phyloP scores from a whole-genome alignment of 768 basidiomycete species.

The Pleurotus tuber-regium region DNA sequence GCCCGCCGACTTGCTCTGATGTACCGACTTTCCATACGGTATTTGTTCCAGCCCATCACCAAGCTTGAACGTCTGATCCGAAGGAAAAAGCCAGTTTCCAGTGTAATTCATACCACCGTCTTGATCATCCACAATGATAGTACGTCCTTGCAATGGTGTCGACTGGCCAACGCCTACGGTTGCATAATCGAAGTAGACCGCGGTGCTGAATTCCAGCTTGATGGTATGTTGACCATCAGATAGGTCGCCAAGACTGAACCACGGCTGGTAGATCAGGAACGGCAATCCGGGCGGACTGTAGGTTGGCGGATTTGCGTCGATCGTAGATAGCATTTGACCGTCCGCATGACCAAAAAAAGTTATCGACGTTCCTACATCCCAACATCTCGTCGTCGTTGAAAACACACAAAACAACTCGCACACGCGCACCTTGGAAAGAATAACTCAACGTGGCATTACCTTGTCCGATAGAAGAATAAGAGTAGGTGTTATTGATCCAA shows the following conservation, averaged over 20 bases:
- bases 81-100: slow-evolving; percentile 30
- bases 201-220: slow-evolving; percentile 22
- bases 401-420: background rate
- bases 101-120: slow-evolving; percentile 27
- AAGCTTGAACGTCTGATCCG: slow-evolving; percentile 24
- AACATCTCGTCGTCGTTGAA: background rate
- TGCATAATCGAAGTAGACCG: slow-evolving; percentile 34
- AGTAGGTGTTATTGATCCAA: background rate
- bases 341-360: slow-evolving; percentile 1
- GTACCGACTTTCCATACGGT: slow-evolving; percentile 26
- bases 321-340: background rate
- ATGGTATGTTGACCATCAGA: slow-evolving; percentile 36
- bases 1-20: slow-evolving; percentile 35
- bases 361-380: slow-evolving; percentile 1
- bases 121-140: slow-evolving; percentile 36
- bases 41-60: slow-evolving; percentile 16
- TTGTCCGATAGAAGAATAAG: background rate
- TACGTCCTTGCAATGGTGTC: slow-evolving; percentile 31
- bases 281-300: background rate
- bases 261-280: background rate
- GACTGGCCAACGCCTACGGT: slow-evolving; percentile 34
- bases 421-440: background rate
- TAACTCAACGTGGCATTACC: background rate
- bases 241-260: slow-evolving; percentile 14
- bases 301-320: background rate